Conservation (phyloP, 108 stramenopile species). For the Cyclotella choctawhatcheeana region DNA sequence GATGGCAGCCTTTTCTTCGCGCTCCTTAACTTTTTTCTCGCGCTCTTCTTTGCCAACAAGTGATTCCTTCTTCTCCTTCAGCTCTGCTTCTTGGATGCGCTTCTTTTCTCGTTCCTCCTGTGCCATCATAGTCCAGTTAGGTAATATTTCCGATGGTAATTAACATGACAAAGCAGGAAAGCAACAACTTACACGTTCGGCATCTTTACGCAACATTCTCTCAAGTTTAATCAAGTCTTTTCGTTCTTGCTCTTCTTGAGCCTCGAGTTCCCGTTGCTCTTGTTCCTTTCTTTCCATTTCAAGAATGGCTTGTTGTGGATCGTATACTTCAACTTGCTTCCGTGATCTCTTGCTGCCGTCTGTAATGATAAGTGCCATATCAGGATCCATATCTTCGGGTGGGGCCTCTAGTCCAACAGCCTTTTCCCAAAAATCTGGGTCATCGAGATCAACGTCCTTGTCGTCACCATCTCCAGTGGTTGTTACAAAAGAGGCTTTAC, state of each 20-base stretch:
- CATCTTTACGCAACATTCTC: conserved; percentile 54
- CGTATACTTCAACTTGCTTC: conserved; percentile 83
- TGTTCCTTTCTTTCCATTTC: conserved; percentile 71
- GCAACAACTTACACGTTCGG: conserved; percentile 45
- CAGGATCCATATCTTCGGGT: conserved; percentile 68
- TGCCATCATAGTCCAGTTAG: not conserved
- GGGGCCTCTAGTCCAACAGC: conserved; percentile 80
- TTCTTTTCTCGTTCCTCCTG: conserved; percentile 25
- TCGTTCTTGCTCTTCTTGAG: conserved; percentile 73
- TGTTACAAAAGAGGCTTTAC: conserved; percentile 92
- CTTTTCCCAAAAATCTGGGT: conserved; percentile 94
- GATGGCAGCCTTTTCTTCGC: conserved; percentile 14
- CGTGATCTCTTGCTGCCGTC: conserved; percentile 78
- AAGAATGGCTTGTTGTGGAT: conserved; percentile 70
- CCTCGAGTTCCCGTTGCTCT: conserved; percentile 64
- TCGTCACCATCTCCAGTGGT: conserved; percentile 77
- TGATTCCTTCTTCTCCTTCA: conserved; percentile 36
- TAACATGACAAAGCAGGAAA: not conserved
- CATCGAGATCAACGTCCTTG: conserved; percentile 92
- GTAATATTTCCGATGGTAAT: not conserved
- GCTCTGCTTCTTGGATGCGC: not conserved
- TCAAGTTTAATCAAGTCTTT: conserved; percentile 68
- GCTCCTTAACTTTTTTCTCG: conserved; percentile 11
- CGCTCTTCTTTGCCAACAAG: conserved; percentile 37
- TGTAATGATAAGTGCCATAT: conserved; percentile 73